phyloP scores from a whole-genome alignment of 768 basidiomycete species.

The Mycena pura region DNA sequence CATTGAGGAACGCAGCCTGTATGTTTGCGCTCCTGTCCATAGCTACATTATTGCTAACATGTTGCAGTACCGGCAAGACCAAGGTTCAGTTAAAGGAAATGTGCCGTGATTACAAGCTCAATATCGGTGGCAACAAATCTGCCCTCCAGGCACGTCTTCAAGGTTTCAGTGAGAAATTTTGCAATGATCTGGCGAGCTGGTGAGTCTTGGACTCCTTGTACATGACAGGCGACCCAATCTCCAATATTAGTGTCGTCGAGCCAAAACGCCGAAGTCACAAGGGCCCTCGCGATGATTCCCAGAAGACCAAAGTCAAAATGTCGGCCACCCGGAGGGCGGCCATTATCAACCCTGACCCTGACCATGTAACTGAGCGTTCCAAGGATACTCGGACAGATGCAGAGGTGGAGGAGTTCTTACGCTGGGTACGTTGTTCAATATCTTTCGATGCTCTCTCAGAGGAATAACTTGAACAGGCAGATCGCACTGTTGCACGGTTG shows the following conservation, averaged over 20 bases:
- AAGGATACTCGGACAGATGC: constrained; percentile 12
- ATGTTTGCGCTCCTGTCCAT: not conserved
- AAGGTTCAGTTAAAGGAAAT: not conserved
- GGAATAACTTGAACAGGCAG: not conserved
- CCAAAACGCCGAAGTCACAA: constrained; percentile 16
- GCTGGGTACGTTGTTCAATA: constrained; percentile 17
- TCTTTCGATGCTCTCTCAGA: too few relatives aligned
- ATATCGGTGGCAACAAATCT: not conserved
- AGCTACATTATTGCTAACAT: not conserved
- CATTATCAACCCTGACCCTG: constrained; percentile 4
- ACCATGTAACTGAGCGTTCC: constrained; percentile 11
- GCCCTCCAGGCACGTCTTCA: not conserved
- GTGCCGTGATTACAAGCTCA: not conserved
- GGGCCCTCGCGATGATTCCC: constrained; percentile 5
- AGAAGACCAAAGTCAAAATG: constrained; percentile 2
- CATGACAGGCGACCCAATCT: too few relatives aligned
- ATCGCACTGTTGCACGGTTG: constrained; percentile 1
- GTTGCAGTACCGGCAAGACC: not conserved
- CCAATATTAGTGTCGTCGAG: not conserved
- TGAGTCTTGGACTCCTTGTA: too few relatives aligned
- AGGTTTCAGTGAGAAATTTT: not conserved
- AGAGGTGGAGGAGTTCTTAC: not conserved
- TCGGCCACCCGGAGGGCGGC: not conserved
- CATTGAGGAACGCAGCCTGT: constrained; percentile 1
- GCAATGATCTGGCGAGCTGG: not conserved